Conservation (phyloP, 2,329 filamentous ascomycete species). For the Neurospora sp. region DNA sequence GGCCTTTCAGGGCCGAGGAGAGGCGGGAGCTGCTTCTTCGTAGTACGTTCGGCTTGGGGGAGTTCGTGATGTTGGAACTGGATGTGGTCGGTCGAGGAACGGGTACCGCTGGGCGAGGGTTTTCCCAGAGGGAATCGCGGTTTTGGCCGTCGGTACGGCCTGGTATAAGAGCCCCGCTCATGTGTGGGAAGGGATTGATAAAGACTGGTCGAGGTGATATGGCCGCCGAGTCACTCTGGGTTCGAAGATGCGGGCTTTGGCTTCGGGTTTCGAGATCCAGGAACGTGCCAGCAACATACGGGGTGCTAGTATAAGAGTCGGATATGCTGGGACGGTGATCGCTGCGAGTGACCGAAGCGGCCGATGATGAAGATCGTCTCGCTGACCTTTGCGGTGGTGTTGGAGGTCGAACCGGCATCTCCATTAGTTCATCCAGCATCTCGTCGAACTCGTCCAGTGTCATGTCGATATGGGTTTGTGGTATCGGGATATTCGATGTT, state of each 20-base stretch:
- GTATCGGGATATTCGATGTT: conserved; percentile 9
- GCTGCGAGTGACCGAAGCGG: not conserved
- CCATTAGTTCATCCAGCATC: conserved; percentile 21
- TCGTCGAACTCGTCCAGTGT: conserved; percentile 24
- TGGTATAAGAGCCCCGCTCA: not conserved
- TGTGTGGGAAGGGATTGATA: not conserved
- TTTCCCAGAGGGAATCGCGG: conserved; percentile 9
- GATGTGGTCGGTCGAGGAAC: conserved; percentile 1
- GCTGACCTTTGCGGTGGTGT: conserved; percentile 20
- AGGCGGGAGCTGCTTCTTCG: conserved; percentile 11
- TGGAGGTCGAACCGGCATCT: conserved; percentile 18
- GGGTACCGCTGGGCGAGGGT: conserved; percentile 8
- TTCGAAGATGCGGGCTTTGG: not conserved
- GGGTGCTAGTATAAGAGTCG: not conserved
- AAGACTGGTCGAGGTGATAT: not conserved
- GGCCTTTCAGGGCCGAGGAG: conserved; percentile 3
- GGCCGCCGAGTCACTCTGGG: not conserved
- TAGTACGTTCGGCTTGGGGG: conserved; percentile 1
- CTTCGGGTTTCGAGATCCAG: not conserved
- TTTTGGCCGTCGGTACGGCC: conserved; percentile 6
- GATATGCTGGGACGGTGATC: conserved; percentile 2
- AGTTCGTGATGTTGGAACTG: not conserved
- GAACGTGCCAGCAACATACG: not conserved
- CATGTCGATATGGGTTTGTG: conserved; percentile 15
- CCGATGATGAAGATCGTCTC: conserved; percentile 5